Evolutionary conservation across 1,284 basidiomycete species (phyloP).

Genomic region (Athelia psychrophila): DNA sequence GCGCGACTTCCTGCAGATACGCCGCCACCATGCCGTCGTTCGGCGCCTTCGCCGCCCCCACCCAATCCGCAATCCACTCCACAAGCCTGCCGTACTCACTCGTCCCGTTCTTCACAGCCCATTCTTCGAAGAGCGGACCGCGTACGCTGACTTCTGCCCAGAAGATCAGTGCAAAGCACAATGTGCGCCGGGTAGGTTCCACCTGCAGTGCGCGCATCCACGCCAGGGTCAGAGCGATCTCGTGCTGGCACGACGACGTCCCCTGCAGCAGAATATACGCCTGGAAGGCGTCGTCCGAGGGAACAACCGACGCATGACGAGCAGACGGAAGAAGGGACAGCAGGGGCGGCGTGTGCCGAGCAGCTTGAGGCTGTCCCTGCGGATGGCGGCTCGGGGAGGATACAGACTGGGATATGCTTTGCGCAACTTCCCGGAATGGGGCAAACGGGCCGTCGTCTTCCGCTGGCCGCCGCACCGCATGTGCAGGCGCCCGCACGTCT

Average conservation of each 20-base stretch:
- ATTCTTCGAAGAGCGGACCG: conserved; percentile 51
- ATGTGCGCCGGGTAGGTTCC: conserved; percentile 48
- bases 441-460: conserved; percentile 19
- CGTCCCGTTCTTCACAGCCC: conserved; percentile 24
- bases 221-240: conserved; percentile 69
- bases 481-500: conserved; percentile 22
- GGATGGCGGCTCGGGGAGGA: background rate
- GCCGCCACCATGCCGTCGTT: conserved; percentile 22
- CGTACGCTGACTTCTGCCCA: conserved; percentile 69
- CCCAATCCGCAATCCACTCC: conserved; percentile 68
- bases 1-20: background rate
- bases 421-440: conserved; percentile 25
- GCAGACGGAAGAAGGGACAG: background rate
- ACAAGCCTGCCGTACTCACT: conserved; percentile 50
- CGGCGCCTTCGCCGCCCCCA: conserved; percentile 52
- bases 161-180: conserved; percentile 64
- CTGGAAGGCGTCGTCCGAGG: conserved; percentile 49
- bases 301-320: conserved; percentile 36
- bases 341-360: background rate
- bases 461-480: conserved; percentile 23
- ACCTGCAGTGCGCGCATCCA: conserved; percentile 74
- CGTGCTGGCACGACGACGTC: conserved; percentile 41
- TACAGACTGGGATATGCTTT: conserved; percentile 7
- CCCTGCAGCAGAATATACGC: conserved; percentile 67
- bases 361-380: background rate